These are phyloP conservation scores for Fusarium miscanthi DNA, from an alignment of 2,329 filamentous ascomycete species.

Conservation along the genomic window DNA sequence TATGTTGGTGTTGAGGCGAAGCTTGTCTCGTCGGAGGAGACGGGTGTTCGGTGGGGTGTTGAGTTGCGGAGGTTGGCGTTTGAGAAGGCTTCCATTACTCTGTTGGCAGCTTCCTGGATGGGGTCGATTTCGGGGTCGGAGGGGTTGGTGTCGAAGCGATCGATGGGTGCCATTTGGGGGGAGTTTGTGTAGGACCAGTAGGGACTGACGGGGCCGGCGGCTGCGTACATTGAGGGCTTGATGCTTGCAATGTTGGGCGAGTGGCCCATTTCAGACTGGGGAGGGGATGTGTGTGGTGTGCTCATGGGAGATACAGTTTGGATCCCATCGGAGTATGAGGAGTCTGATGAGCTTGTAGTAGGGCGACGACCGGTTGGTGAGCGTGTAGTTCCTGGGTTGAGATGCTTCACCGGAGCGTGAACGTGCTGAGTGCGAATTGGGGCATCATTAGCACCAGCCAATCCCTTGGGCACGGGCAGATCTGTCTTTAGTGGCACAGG, in stretches of 20 bases:
- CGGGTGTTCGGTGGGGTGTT: conserved; percentile 30
- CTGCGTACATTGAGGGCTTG: conserved; percentile 14
- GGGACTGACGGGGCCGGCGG: conserved; percentile 28
- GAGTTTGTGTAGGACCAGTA: conserved; percentile 40
- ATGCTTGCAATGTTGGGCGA: conserved; percentile 28
- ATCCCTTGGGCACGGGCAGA: not conserved
- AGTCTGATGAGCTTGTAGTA: conserved; percentile 51
- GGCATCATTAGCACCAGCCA: not conserved
- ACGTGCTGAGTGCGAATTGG: conserved; percentile 2
- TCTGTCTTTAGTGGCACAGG: conserved; percentile 6
- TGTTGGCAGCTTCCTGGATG: conserved; percentile 48
- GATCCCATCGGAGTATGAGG: conserved; percentile 54
- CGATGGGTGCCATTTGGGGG: conserved; percentile 28
- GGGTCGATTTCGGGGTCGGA: conserved; percentile 41
- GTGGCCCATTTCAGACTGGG: conserved; percentile 53
- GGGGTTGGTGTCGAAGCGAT: conserved; percentile 31
- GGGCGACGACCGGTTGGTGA: conserved; percentile 24
- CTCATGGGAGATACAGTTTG: conserved; percentile 51
- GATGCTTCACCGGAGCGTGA: conserved; percentile 18
- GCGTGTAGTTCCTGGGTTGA: not conserved
- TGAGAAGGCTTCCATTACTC: conserved; percentile 49
- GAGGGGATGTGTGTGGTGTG: conserved; percentile 55
- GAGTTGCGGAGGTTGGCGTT: conserved; percentile 39
- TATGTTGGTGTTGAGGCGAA: conserved; percentile 52
- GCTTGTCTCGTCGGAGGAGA: conserved; percentile 27